Base-by-base conservation (phyloP, 192 early-diverging fungal species). In the Coemansia furcata region DNA sequence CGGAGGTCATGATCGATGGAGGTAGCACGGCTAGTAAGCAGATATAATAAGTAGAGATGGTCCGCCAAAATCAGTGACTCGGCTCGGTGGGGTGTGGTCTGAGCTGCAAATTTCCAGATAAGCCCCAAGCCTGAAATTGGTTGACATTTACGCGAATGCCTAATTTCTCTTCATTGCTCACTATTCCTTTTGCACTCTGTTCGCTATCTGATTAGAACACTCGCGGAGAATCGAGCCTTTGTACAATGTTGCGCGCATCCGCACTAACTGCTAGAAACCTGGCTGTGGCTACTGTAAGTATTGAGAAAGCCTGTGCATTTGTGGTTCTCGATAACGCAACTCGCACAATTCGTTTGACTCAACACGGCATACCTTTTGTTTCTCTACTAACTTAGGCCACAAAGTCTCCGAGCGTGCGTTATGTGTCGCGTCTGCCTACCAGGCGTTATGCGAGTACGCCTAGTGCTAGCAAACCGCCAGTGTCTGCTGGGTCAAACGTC, bases 241-340 rank as follows among this genome's bases (percentile, higher is more conserved):
- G 17, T 10, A 61, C 21, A 55, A 74, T 74, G 72, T 68, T 74
- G 66, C 72, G 72, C 36, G 72, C 67, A 49, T 42, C 66, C 40
- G 61, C 66, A 46, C 29, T 65, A 19, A 38, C 62, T 11, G 57
- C 72, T 30, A 74, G 54, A 37, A n/a, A 19, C 21, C 17, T 60
- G 32, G 43, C 39, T 30, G 44, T 39, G 32, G 32, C 43, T 8
- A 29, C 66, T 47, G 66, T 68, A 68, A 50, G 66, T 68, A 21
- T 8, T n/a, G 17, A 42, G 11, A 35, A 12, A 11, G 29, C 4
- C 6, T 3, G 52, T 29, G 30, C 11, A 55, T 29, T 12, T 55
- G 19, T 23, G 11, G 33, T 37, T n/a, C 10, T 60, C 39, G 52
- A 19, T 30, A 58, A 1, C 21, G 15, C 54, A 60, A 29, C 14